Percentiles rank a stretch among this genome's conserved stretches.
Evolutionary conservation across 1,284 basidiomycete species (phyloP).

Genomic region (Inonotus obliquus): DNA sequence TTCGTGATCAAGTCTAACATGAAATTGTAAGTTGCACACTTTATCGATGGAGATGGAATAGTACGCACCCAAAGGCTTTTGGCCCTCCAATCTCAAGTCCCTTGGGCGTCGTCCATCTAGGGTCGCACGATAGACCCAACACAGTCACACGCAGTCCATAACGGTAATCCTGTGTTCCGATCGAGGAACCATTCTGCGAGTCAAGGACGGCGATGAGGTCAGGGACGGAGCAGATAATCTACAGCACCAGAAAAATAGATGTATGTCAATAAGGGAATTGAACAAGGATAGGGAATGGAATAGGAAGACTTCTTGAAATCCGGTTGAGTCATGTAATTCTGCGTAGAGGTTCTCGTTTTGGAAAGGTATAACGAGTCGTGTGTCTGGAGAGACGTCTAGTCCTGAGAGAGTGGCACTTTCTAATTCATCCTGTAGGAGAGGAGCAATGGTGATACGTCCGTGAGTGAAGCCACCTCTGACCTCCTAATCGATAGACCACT

Average conservation of each 20-base stretch:
- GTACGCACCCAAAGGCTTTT: conserved; percentile 20
- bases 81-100: conserved; percentile 52
- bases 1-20: conserved; percentile 20
- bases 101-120: conserved; percentile 51
- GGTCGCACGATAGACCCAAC: conserved; percentile 50
- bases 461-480: conserved; percentile 45
- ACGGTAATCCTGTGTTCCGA: conserved; percentile 45
- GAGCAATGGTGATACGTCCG: conserved; percentile 44
- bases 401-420: conserved; percentile 29
- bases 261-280: not conserved
- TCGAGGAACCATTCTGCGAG: conserved; percentile 46
- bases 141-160: conserved; percentile 55
- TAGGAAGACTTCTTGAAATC: conserved; percentile 26
- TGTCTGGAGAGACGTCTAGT: conserved; percentile 11
- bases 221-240: conserved; percentile 46
- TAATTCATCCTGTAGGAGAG: conserved; percentile 42
- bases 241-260: not conserved
- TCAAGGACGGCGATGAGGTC: conserved; percentile 56
- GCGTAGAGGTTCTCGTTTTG: conserved; percentile 55
- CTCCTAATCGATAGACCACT: conserved; percentile 20
- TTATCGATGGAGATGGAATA: too few species aligned
- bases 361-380: conserved; percentile 41
- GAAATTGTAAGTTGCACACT: too few species aligned
- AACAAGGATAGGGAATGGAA: not conserved
- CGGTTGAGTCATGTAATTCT: conserved; percentile 35